A percentile compares a stretch with the other conserved stretches of the same genome.
These are phyloP conservation scores for Fraxinus floribunda DNA, from an alignment of 305 asterid species.

Conservation along the genomic window DNA sequence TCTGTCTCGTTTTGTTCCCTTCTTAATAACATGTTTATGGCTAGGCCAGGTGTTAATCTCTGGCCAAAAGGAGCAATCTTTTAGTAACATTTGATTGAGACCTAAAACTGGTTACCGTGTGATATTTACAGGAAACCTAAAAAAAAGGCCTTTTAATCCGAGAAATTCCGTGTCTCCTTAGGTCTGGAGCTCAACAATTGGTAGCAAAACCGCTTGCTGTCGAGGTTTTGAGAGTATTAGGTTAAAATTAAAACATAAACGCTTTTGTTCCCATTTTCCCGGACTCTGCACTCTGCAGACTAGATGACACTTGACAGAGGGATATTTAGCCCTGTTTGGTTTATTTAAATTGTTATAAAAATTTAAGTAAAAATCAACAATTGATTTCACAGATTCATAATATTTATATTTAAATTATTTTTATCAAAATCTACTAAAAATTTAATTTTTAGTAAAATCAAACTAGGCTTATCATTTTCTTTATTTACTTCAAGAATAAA, in stretches of 20 bases:
- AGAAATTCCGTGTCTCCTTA: slow-evolving; percentile 10
- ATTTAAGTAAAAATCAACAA: not conserved
- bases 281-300: not conserved
- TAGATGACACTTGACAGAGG: not conserved
- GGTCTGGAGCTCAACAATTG: slow-evolving; percentile 25
- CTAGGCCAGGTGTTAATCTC: slow-evolving; percentile 39
- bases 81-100: slow-evolving; percentile 13
- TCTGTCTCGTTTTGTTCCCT: slow-evolving; percentile 30
- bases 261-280: not conserved
- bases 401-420: no score
- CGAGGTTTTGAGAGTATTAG: not conserved
- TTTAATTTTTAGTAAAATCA: no score
- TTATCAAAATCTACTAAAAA: no score
- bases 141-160: not conserved
- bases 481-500: no score
- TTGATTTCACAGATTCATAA: not conserved
- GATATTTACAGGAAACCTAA: not conserved
- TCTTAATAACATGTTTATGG: slow-evolving; percentile 29
- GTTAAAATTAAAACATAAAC: not conserved
- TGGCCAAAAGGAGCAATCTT: slow-evolving; percentile 21
- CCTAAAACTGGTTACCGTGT: not conserved
- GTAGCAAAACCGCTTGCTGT: slow-evolving; percentile 19
- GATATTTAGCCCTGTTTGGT: not conserved
- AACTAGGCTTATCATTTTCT: not conserved
- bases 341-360: not conserved